Percentiles rank a stretch among this genome's conserved stretches.
These are phyloP conservation scores for Candida andamanensis DNA, from an alignment of 805 yeast genomes.

Conservation along the genomic window DNA sequence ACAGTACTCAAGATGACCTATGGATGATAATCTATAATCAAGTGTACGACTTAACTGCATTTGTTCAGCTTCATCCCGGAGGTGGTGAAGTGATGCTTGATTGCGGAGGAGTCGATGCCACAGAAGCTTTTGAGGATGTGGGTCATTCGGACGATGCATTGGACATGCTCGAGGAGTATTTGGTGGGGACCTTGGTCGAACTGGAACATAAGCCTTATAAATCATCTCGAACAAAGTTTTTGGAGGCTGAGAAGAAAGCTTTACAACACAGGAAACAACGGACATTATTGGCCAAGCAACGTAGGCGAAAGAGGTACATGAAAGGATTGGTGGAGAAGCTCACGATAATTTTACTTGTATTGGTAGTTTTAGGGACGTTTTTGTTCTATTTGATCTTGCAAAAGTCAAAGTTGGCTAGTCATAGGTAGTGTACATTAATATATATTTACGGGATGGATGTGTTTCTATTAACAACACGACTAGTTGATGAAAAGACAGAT, in stretches of 20 bases:
- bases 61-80: constrained; percentile 76
- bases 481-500: no score
- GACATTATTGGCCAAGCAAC: constrained; percentile 6
- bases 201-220: constrained; percentile 14
- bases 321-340: constrained; percentile 6
- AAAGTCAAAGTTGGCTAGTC: constrained; percentile 4
- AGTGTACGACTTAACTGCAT: constrained; percentile 70
- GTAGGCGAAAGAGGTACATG: constrained; percentile 4
- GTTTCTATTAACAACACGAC: no score
- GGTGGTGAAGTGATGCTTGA: constrained; percentile 67
- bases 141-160: constrained; percentile 33
- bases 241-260: constrained; percentile 9
- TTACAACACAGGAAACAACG: constrained; percentile 4
- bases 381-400: constrained; percentile 9
- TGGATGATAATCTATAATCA: constrained; percentile 83
- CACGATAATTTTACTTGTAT: constrained; percentile 9
- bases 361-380: constrained; percentile 8
- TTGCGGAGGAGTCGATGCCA: constrained; percentile 75
- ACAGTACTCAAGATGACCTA: constrained; percentile 67
- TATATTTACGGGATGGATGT: no score
- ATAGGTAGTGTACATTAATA: neutral
- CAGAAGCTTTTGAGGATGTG: constrained; percentile 57
- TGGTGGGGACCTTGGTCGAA: constrained; percentile 22
- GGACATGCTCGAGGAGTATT: constrained; percentile 25
- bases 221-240: constrained; percentile 7